A percentile compares a stretch with the other conserved stretches of the same genome.
Conservation (phyloP, 371 early-diverging fungal species). For the Mucor piriformis region DNA sequence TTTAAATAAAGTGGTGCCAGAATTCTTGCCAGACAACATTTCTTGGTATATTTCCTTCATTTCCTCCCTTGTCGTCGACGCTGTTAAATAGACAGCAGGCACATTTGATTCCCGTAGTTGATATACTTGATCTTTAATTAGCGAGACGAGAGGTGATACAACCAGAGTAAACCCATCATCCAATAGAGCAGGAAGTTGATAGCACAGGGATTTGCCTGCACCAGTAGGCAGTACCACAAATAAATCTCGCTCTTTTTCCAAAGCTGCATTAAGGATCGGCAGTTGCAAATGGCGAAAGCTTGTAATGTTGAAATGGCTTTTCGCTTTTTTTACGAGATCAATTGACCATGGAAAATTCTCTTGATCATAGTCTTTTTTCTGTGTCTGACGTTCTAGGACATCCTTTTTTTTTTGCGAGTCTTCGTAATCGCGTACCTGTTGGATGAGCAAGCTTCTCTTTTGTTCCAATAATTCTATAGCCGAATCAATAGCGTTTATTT, state of each 20-base stretch:
- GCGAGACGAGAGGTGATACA: constrained; percentile 80
- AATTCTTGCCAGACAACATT: constrained; percentile 38
- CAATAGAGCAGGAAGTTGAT: constrained; percentile 84
- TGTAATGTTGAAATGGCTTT: constrained; percentile 51
- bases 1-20: constrained; percentile 30
- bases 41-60: constrained; percentile 50
- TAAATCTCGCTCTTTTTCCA: constrained; percentile 68
- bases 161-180: constrained; percentile 82
- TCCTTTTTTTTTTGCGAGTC: too few species aligned
- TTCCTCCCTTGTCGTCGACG: constrained; percentile 58
- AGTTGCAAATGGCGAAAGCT: constrained; percentile 74
- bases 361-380: constrained; percentile 27
- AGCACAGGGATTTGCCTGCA: constrained; percentile 89
- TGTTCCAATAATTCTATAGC: constrained; percentile 17
- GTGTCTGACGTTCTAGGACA: background rate
- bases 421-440: too few species aligned
- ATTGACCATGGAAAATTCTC: constrained; percentile 59
- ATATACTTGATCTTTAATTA: constrained; percentile 86
- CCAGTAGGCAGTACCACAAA: constrained; percentile 92
- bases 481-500: constrained; percentile 27
- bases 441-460: constrained; percentile 5
- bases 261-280: constrained; percentile 74
- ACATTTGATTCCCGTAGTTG: constrained; percentile 72
- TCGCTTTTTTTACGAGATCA: constrained; percentile 36
- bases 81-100: constrained; percentile 69